A percentile compares a stretch with the other conserved stretches of the same genome.
Conservation (phyloP, 2,329 filamentous ascomycete genomes). For the Ascochyta clinopodiicola region DNA sequence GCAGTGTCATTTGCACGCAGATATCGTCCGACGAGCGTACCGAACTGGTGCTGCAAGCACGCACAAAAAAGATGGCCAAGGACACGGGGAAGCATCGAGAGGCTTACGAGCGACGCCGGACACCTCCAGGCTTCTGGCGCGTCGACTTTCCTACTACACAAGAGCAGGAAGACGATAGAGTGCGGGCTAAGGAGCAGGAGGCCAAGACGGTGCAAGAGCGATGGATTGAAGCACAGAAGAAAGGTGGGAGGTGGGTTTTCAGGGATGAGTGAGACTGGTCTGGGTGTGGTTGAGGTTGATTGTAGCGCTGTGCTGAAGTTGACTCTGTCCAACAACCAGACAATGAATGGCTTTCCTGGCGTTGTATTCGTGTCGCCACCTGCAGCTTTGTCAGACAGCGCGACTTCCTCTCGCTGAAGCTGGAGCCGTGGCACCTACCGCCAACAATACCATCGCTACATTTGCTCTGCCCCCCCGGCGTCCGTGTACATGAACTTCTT, state of each 20-base stretch:
- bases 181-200: slow-evolving; percentile 69
- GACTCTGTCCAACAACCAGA: not conserved
- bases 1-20: slow-evolving; percentile 42
- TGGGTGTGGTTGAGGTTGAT: not conserved
- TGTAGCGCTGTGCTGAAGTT: not conserved
- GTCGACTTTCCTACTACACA: slow-evolving; percentile 90
- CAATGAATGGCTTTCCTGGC: not conserved
- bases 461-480: not conserved
- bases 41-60: slow-evolving; percentile 76
- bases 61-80: slow-evolving; percentile 74
- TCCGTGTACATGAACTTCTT: not conserved
- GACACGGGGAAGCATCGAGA: slow-evolving; percentile 79
- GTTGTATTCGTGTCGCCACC: not conserved
- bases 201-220: slow-evolving; percentile 72
- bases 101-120: slow-evolving; percentile 71
- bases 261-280: slow-evolving; percentile 69
- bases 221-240: slow-evolving; percentile 80
- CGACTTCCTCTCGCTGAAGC: not conserved
- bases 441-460: not conserved
- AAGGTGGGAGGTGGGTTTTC: slow-evolving; percentile 79
- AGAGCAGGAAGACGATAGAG: slow-evolving; percentile 70
- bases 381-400: not conserved
- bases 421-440: not conserved
- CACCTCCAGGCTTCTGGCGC: slow-evolving; percentile 90
- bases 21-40: slow-evolving; percentile 69